A percentile compares a stretch with the other conserved stretches of the same genome.
phyloP scores from a whole-genome alignment of 192 early-diverging fungal species.

The Coemansia sp. region DNA sequence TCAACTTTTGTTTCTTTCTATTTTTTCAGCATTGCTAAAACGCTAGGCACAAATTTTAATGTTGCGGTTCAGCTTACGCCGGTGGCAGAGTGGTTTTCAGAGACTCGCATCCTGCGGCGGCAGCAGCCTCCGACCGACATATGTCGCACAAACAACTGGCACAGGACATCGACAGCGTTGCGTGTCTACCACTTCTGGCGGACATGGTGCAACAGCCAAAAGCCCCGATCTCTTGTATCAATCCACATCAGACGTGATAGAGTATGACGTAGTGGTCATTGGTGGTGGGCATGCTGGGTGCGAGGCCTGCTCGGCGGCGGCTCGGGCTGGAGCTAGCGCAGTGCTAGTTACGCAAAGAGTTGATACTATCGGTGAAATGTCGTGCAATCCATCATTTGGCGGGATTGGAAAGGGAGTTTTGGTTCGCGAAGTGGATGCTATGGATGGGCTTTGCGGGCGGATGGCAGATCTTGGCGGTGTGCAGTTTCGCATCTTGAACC shows the following conservation, averaged over 20 bases:
- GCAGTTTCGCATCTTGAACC: constrained; percentile 79
- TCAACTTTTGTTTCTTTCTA: too few relatives aligned
- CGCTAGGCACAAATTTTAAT: background rate
- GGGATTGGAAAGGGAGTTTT: constrained; percentile 82
- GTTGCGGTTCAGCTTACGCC: background rate
- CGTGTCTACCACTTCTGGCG: background rate
- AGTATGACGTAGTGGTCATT: constrained; percentile 75
- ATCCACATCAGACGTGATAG: background rate
- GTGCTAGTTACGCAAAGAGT: constrained; percentile 72
- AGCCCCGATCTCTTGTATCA: background rate
- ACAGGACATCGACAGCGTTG: background rate
- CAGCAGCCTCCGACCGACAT: background rate
- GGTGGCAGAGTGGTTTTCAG: background rate
- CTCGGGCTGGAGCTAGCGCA: constrained; percentile 69
- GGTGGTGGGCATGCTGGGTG: constrained; percentile 85
- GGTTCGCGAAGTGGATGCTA: constrained; percentile 76
- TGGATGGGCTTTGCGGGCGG: constrained; percentile 80
- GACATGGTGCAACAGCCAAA: background rate
- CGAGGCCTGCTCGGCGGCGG: constrained; percentile 77
- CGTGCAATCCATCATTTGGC: constrained; percentile 85
- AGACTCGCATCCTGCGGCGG: background rate
- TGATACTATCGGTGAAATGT: constrained; percentile 84
- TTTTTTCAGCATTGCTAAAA: too few relatives aligned
- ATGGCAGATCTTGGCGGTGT: constrained; percentile 78
- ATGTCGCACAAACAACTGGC: background rate